Evolutionary conservation across 345 rosid species (phyloP).

Genomic region (Leavenworthia alabamica): DNA sequence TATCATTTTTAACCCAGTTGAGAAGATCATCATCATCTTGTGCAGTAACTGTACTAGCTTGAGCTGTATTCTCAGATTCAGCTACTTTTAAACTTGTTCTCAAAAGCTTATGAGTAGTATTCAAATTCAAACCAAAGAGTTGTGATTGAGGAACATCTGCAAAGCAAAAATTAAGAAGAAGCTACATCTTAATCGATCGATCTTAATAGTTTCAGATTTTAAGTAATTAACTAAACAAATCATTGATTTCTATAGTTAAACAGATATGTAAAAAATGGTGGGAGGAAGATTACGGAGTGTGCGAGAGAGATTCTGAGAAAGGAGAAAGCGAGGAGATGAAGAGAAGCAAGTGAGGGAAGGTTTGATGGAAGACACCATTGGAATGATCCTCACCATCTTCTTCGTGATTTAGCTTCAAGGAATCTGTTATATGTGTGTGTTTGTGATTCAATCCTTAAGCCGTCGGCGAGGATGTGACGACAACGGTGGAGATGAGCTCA

Average conservation of each 20-base stretch:
- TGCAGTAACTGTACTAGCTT: too few species aligned
- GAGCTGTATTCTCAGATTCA: slow-evolving; percentile 52
- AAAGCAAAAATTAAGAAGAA: too few species aligned
- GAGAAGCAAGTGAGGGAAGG: slow-evolving; percentile 60
- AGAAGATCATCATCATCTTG: slow-evolving; percentile 59
- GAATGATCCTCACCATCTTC: slow-evolving; percentile 56
- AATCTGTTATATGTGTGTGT: too few species aligned
- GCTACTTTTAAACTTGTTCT: slow-evolving; percentile 40
- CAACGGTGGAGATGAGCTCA: slow-evolving; percentile 13
- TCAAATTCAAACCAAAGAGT: slow-evolving; percentile 40
- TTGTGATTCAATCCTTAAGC: too few species aligned
- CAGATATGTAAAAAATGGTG: not conserved
- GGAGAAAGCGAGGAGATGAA: slow-evolving; percentile 35
- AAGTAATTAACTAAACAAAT: not conserved
- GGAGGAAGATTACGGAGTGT: slow-evolving; percentile 35
- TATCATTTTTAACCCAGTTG: slow-evolving; percentile 63
- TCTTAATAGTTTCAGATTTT: too few species aligned
- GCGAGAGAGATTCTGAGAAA: too few species aligned
- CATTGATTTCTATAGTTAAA: not conserved
- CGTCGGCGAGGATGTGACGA: slow-evolving; percentile 12
- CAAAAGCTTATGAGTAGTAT: slow-evolving; percentile 42
- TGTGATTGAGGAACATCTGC: slow-evolving; percentile 61
- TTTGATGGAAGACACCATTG: slow-evolving; percentile 76
- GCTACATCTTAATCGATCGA: too few species aligned
- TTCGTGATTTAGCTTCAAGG: not conserved